Conservation (phyloP, 2,329 filamentous ascomycete species). For the Cladosporium sp. region DNA sequence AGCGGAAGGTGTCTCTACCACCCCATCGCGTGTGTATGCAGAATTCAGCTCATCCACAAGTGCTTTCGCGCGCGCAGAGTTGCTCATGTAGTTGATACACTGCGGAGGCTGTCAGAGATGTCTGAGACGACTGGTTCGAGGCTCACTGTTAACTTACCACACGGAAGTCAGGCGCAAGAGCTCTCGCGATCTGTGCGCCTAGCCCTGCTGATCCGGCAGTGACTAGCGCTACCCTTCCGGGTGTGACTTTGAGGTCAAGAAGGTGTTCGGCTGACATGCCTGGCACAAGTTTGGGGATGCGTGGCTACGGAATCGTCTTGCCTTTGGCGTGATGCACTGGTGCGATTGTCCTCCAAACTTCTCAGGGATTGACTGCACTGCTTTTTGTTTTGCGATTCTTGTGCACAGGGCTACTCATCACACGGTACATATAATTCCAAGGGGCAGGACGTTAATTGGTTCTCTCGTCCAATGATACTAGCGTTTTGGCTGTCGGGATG, state of each 20-base stretch:
- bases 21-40: neutral
- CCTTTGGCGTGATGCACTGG: neutral
- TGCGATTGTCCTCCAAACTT: neutral
- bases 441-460: neutral
- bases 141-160: neutral
- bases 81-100: slow-evolving; percentile 4
- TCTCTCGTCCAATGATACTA: neutral
- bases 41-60: neutral
- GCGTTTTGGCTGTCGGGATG: neutral
- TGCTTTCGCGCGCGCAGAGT: neutral
- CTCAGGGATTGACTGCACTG: neutral
- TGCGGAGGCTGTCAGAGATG: neutral
- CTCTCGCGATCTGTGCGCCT: neutral
- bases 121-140: neutral
- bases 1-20: neutral
- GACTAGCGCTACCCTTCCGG: neutral
- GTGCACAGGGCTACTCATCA: neutral
- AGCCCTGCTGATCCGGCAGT: neutral
- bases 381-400: neutral
- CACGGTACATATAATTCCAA: neutral
- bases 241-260: neutral
- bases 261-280: neutral
- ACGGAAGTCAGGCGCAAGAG: neutral
- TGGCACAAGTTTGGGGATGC: neutral
- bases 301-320: neutral